Conservation (phyloP, 768 basidiomycete genomes). For the Termitomyces sp. region DNA sequence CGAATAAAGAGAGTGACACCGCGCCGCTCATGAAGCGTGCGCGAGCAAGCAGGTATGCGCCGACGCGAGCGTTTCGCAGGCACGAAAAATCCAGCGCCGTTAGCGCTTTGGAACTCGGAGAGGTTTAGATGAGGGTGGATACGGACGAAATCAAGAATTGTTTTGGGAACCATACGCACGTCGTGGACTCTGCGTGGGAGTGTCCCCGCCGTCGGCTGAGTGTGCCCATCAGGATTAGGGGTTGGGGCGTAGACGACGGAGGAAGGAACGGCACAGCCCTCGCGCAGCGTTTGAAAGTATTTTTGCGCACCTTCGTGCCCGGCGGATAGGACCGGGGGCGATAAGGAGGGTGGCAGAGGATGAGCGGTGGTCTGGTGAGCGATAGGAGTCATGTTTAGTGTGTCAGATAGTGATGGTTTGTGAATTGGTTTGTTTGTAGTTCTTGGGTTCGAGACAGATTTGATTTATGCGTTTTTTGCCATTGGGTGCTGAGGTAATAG, state of each 20-base stretch:
- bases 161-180: background rate
- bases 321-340: background rate
- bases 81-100: background rate
- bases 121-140: background rate
- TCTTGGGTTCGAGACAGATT: background rate
- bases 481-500: constrained; percentile 1
- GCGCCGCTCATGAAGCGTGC: constrained; percentile 4
- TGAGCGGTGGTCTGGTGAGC: background rate
- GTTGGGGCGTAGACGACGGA: background rate
- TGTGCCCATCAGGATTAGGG: constrained; percentile 3
- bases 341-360: no score
- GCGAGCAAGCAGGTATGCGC: background rate
- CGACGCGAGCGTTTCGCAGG: background rate
- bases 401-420: constrained; percentile 1
- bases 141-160: background rate
- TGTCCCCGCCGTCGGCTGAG: background rate
- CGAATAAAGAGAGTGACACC: constrained; percentile 6
- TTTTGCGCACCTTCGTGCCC: constrained; percentile 1
- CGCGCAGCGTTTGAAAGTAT: background rate
- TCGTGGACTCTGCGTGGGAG: background rate
- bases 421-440: background rate
- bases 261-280: constrained; percentile 2
- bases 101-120: background rate
- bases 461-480: background rate
- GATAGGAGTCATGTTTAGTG: background rate